Evolutionary conservation across 2,329 filamentous ascomycete genomes (phyloP).

Genomic region (Fusarium albidum): DNA sequence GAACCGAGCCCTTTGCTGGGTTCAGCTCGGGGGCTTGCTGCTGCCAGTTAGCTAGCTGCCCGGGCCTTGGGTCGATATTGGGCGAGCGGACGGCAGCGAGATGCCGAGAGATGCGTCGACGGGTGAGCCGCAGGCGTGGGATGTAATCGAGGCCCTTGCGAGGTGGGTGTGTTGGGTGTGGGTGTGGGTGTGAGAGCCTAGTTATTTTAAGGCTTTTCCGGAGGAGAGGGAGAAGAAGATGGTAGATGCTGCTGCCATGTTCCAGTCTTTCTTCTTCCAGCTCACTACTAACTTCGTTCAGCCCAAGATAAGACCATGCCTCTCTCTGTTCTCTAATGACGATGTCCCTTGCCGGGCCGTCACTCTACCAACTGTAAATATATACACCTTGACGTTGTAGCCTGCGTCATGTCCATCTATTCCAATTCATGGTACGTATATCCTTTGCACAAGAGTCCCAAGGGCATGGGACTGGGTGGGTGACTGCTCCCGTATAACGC

Average conservation of each 20-base stretch:
- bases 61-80: slow-evolving; percentile 21
- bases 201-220: no score
- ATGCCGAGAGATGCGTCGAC: slow-evolving; percentile 33
- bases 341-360: slow-evolving; percentile 6
- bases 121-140: slow-evolving; percentile 19
- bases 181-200: background rate
- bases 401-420: slow-evolving; percentile 1
- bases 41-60: slow-evolving; percentile 23
- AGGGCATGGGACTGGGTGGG: slow-evolving; percentile 29
- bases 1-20: slow-evolving; percentile 6
- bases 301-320: no score
- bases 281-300: no score
- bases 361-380: slow-evolving; percentile 3
- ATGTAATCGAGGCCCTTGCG: background rate
- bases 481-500: no score
- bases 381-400: background rate
- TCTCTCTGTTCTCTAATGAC: background rate
- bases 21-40: slow-evolving; percentile 2
- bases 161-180: slow-evolving; percentile 14
- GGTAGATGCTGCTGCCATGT: no score
- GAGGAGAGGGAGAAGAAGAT: no score
- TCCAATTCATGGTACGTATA: no score
- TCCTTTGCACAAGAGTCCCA: slow-evolving; percentile 2
- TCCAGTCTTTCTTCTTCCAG: no score
- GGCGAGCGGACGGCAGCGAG: slow-evolving; percentile 25